Evolutionary conservation across 2,329 filamentous ascomycete genomes (phyloP).

Genomic region (Claviceps maximensis): DNA sequence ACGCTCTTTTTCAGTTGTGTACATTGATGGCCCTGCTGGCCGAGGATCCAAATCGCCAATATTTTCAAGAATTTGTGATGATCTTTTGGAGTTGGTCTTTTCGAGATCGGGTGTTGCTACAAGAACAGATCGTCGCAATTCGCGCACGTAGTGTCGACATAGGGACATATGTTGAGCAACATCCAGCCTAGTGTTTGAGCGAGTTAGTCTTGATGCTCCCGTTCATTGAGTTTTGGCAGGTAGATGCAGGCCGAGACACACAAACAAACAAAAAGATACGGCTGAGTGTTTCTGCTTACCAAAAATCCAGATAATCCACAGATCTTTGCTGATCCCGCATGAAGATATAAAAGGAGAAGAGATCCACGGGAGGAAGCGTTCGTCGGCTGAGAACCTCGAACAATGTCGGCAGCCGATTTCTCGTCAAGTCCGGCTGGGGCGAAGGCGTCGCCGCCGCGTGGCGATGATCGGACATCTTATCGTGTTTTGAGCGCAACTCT

Average conservation of each 20-base stretch:
- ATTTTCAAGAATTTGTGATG: slow-evolving; percentile 64
- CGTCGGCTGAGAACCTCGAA: slow-evolving; percentile 91
- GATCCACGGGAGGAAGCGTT: slow-evolving; percentile 87
- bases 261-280: too few species aligned
- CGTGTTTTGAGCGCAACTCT: background rate
- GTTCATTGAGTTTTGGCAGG: background rate
- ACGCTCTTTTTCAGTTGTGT: slow-evolving; percentile 55
- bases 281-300: slow-evolving; percentile 57
- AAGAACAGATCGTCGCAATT: slow-evolving; percentile 83
- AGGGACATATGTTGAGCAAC: slow-evolving; percentile 98
- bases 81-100: slow-evolving; percentile 67
- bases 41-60: slow-evolving; percentile 53
- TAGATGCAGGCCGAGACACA: background rate
- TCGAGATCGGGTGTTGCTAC: slow-evolving; percentile 86
- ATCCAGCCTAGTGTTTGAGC: slow-evolving; percentile 62
- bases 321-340: slow-evolving; percentile 98
- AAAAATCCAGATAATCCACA: slow-evolving; percentile 96
- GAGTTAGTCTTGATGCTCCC: background rate
- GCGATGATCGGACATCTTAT: slow-evolving; percentile 13
- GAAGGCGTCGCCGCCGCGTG: slow-evolving; percentile 30
- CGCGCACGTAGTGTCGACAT: slow-evolving; percentile 91
- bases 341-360: slow-evolving; percentile 99
- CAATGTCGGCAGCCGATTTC: slow-evolving; percentile 83
- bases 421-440: slow-evolving; percentile 44
- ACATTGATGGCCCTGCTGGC: slow-evolving; percentile 48